phyloP scores from a whole-genome alignment of 176 grass and related monocot species.

The Aechmea fasciata region DNA sequence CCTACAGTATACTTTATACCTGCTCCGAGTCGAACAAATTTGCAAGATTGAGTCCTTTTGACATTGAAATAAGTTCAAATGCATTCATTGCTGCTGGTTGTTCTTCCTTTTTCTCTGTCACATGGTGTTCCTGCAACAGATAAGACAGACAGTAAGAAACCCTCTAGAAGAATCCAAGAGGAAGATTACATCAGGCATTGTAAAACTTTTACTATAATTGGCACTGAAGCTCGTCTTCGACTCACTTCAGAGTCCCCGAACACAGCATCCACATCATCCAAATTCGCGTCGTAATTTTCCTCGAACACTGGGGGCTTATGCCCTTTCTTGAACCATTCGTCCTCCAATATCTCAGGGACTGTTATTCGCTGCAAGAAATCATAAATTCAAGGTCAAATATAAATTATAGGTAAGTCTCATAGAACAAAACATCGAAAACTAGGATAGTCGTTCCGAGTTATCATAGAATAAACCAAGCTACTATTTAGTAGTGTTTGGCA shows the following conservation, averaged over 20 bases:
- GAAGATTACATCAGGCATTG: background rate
- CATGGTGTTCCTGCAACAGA: conserved; percentile 56
- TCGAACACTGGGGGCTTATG: conserved; percentile 77
- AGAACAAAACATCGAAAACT: too few species aligned
- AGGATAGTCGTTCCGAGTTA: too few species aligned
- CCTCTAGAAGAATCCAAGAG: too few species aligned
- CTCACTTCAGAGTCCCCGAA: conserved; percentile 95
- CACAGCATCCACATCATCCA: conserved; percentile 94
- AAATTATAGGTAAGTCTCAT: too few species aligned
- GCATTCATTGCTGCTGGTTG: conserved; percentile 92
- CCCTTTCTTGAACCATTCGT: conserved; percentile 95
- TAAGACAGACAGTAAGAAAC: conserved; percentile 15
- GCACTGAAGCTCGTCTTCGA: background rate
- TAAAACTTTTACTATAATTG: background rate
- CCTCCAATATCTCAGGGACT: conserved; percentile 79
- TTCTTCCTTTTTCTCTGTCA: conserved; percentile 83
- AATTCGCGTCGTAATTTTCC: conserved; percentile 54
- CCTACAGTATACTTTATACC: conserved; percentile 27
- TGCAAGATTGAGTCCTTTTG: conserved; percentile 80
- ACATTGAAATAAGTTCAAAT: conserved; percentile 96
- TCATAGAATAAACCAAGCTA: too few species aligned
- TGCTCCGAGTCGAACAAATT: conserved; percentile 84
- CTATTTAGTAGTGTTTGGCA: too few species aligned
- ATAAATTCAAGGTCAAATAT: background rate
- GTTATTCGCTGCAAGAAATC: conserved; percentile 50